Percentiles rank a stretch among this genome's conserved stretches.
Conservation (phyloP, 164 flowering plant genomes). For the Sextonia rubra region DNA sequence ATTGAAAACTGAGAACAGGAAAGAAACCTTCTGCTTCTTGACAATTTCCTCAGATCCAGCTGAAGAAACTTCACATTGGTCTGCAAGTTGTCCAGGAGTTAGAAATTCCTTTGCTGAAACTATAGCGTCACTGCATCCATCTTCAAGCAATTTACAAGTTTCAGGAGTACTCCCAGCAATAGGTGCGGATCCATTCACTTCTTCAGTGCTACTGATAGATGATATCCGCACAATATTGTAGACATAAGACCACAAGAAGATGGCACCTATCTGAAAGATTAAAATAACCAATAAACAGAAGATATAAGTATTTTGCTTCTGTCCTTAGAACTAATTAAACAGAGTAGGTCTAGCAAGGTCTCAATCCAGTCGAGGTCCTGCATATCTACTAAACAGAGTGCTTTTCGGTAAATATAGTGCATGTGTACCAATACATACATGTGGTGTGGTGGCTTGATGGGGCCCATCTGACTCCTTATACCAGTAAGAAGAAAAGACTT, state of each 20-base stretch:
- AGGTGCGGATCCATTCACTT: conserved; percentile 1
- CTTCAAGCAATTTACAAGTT: conserved; percentile 12
- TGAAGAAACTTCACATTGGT: conserved; percentile 3
- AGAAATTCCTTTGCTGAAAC: conserved; percentile 19
- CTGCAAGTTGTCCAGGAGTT: conserved; percentile 14
- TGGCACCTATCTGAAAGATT: conserved; percentile 52
- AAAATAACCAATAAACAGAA: not conserved
- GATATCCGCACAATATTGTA: conserved; percentile 51
- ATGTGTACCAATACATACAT: too few species aligned
- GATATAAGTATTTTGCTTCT: not conserved
- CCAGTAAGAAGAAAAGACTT: too few species aligned
- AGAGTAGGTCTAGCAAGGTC: too few species aligned
- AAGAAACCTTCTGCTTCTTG: conserved; percentile 19
- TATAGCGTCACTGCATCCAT: conserved; percentile 23
- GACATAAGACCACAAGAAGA: conserved; percentile 71
- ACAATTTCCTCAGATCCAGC: conserved; percentile 13
- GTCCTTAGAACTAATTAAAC: too few species aligned
- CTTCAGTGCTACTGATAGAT: conserved; percentile 20
- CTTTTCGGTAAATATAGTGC: too few species aligned
- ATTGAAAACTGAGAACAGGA: not conserved
- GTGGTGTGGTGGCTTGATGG: too few species aligned
- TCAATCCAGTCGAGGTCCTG: too few species aligned
- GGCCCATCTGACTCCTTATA: too few species aligned
- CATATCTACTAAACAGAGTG: too few species aligned
- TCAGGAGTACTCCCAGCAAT: conserved; percentile 17